Base-by-base conservation (phyloP, 768 basidiomycete genomes). In the Pisolithus tinctorius region DNA sequence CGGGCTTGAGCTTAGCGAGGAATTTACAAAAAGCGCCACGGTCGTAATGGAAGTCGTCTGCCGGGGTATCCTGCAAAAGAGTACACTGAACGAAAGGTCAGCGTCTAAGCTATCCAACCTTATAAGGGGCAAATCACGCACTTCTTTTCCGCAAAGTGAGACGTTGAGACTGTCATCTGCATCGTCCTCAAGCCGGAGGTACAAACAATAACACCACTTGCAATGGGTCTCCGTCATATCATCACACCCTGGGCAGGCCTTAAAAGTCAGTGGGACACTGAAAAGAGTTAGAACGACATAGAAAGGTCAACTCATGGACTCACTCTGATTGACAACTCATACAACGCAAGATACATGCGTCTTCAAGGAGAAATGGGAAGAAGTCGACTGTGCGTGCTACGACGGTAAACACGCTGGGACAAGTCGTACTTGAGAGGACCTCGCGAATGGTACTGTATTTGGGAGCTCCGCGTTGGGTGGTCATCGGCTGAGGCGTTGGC, bases 321-420 rank as follows among this genome's bases (percentile, higher is more conserved):
- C 54, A 85, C 86, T 71, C 64, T 47, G 67, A 59, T 7, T 74
- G 58, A 64, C 86, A 88, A 4, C 71, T 73, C 6, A 67, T 70
- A 63, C 85, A 88, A 37, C 67, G 67, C 34, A 77, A 65, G 25
- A 70, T 66, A 34, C 77, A 72, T 14, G 74, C 79, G 14, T 83
- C 73, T 26, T 65, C 56, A 27, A 85, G 58, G 27, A 71, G 59
- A 30, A 72, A 67, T 1, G 86, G 86, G 57, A 72, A 75, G 58
- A 78, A 84, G 57, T 83, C 81, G 8, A 78, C 58, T 2, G 76
- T 72, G 17, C 76, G 76, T 6, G 78, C 83, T 9, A 68, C 57
- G 23, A 84, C 61, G 37, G 63, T 70, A 51, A 75, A 78, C 39
- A 63, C 69, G 14, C 63, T 63, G 4, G 77, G 69, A 43, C 63